phyloP scores from a whole-genome alignment of 2,329 filamentous ascomycete genomes.

The Pyricularia sp. region DNA sequence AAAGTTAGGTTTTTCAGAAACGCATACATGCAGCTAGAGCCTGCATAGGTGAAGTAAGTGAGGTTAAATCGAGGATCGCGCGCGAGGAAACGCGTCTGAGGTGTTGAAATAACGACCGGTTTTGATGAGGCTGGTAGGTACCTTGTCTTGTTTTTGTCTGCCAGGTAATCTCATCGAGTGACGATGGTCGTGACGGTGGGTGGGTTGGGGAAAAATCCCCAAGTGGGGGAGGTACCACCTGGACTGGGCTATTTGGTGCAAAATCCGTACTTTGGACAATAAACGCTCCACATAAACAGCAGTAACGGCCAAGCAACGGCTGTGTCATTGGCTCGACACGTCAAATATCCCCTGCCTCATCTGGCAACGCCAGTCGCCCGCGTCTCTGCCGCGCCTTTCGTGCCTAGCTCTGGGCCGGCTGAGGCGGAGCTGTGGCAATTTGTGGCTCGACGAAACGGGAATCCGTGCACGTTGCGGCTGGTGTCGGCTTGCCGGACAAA shows the following conservation, averaged over 20 bases:
- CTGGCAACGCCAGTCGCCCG: background rate
- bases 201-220: background rate
- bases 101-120: background rate
- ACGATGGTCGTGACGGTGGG: background rate
- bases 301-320: background rate
- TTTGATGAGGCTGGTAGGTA: background rate
- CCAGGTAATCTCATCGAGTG: background rate
- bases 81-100: background rate
- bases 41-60: background rate
- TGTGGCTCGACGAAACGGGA: background rate
- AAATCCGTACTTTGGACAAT: background rate
- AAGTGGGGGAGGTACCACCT: background rate
- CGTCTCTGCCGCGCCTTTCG: background rate
- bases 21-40: background rate
- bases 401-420: background rate
- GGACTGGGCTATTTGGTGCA: background rate
- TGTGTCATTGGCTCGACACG: background rate
- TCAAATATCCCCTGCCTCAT: background rate
- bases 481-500: conserved; percentile 1
- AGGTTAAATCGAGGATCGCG: background rate
- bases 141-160: background rate
- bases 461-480: background rate
- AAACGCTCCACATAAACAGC: background rate
- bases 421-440: background rate
- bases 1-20: background rate